Conservation (phyloP, 2,329 filamentous ascomycete genomes). For the Cercospora janseana region DNA sequence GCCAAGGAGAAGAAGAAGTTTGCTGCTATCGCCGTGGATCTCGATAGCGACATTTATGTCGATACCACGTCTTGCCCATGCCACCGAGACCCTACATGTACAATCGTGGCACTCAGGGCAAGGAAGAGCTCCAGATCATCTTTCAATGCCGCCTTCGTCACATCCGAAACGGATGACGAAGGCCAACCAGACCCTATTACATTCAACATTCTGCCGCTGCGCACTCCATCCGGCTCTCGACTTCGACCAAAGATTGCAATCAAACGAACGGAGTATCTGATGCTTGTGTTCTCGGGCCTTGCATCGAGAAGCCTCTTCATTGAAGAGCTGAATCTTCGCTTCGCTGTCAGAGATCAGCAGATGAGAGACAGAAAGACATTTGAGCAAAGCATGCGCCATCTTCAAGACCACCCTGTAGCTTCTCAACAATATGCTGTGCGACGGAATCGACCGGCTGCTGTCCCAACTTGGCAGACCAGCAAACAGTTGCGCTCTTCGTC, state of each 20-base stretch:
- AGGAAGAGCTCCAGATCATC: constrained; percentile 12
- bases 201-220: constrained; percentile 26
- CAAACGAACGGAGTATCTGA: constrained; percentile 21
- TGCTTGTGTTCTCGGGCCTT: constrained; percentile 24
- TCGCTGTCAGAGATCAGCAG: constrained; percentile 24
- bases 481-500: too few relatives aligned
- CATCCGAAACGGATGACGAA: constrained; percentile 18
- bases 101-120: constrained; percentile 22
- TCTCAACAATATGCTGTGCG: background rate
- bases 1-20: constrained; percentile 15
- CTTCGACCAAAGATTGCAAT: constrained; percentile 2
- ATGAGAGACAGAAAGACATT: constrained; percentile 18
- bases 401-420: constrained; percentile 10
- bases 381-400: constrained; percentile 10
- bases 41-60: constrained; percentile 18
- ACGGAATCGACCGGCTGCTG: background rate
- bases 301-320: constrained; percentile 22
- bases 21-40: constrained; percentile 18
- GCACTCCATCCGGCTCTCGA: constrained; percentile 13
- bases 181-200: constrained; percentile 24
- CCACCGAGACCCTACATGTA: constrained; percentile 16
- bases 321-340: constrained; percentile 21
- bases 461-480: too few relatives aligned
- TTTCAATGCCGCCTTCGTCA: constrained; percentile 12
- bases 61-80: constrained; percentile 22